A percentile compares a stretch with the other conserved stretches of the same genome.
These are phyloP conservation scores for Amylostereum areolatum DNA, from an alignment of 1,284 basidiomycete species.

Conservation along the genomic window DNA sequence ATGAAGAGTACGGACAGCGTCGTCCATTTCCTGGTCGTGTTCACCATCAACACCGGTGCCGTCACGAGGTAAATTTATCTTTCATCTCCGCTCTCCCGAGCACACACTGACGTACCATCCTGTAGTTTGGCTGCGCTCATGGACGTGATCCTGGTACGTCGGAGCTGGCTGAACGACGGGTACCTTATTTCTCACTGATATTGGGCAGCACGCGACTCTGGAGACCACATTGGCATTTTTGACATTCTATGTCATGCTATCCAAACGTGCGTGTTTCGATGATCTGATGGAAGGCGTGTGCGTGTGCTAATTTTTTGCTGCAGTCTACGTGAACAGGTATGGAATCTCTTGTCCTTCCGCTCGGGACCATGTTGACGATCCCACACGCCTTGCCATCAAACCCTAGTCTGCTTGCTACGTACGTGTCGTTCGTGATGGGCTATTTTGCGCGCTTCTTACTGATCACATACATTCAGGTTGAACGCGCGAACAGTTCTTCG, in stretches of 20 bases:
- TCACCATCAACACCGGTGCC: neutral
- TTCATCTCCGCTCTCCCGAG: too few relatives aligned
- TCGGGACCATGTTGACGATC: too few relatives aligned
- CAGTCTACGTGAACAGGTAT: slow-evolving; percentile 1
- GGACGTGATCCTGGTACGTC: neutral
- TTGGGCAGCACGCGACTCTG: neutral
- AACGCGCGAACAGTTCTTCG: too few relatives aligned
- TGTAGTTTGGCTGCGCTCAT: neutral
- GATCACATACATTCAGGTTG: too few relatives aligned
- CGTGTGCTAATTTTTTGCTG: neutral
- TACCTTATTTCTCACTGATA: neutral
- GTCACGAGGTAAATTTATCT: too few relatives aligned
- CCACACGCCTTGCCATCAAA: too few relatives aligned
- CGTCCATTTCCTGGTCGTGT: neutral
- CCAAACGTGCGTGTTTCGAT: neutral
- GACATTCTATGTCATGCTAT: neutral
- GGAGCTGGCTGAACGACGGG: neutral
- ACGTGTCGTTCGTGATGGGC: too few relatives aligned
- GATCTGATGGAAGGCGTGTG: neutral
- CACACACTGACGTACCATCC: too few relatives aligned
- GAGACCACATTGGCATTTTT: neutral
- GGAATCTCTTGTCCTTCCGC: too few relatives aligned
- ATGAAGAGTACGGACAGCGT: neutral
- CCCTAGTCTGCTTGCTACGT: too few relatives aligned
- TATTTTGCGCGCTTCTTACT: too few relatives aligned